Evolutionary conservation across 2,329 filamentous ascomycete genomes (phyloP).

Genomic region (Plenodomus biglobosus): DNA sequence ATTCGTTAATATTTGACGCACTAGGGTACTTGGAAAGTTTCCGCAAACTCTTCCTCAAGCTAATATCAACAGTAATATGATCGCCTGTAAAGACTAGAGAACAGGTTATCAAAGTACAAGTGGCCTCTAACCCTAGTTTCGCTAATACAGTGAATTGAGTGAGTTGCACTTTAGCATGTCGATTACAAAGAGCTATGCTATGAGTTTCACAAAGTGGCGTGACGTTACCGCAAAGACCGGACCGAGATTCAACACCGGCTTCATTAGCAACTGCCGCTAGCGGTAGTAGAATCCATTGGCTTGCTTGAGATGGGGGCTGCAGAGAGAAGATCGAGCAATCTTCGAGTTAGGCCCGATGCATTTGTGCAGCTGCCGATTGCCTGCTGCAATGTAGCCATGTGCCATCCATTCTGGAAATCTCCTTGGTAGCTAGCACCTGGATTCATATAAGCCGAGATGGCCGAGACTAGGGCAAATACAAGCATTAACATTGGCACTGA

Average conservation of each 20-base stretch:
- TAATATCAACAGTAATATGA: too few species aligned
- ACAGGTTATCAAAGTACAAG: too few species aligned
- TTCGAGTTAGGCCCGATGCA: conserved; percentile 58
- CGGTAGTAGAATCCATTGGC: conserved; percentile 1
- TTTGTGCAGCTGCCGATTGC: conserved; percentile 67
- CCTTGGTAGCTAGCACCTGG: conserved; percentile 58
- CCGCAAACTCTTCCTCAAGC: too few species aligned
- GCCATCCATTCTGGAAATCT: conserved; percentile 69
- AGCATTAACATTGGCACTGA: too few species aligned
- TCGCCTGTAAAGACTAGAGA: too few species aligned
- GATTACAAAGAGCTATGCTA: conserved; percentile 1
- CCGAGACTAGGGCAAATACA: too few species aligned
- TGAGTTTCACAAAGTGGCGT: conserved; percentile 4
- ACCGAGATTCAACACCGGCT: conserved; percentile 4
- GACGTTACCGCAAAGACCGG: conserved; percentile 4
- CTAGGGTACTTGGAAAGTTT: too few species aligned
- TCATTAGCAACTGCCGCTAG: conserved; percentile 3
- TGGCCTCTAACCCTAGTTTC: too few species aligned
- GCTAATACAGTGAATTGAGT: too few species aligned
- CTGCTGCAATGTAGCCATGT: conserved; percentile 61
- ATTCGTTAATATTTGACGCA: not conserved
- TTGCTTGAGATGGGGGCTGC: conserved; percentile 3
- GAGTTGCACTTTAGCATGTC: not conserved
- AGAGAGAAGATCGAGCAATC: conserved; percentile 52
- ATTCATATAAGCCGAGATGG: conserved; percentile 6